These are phyloP conservation scores for Pochonia chlamydosporia DNA, from an alignment of 2,329 filamentous ascomycete species.

Conservation along the genomic window DNA sequence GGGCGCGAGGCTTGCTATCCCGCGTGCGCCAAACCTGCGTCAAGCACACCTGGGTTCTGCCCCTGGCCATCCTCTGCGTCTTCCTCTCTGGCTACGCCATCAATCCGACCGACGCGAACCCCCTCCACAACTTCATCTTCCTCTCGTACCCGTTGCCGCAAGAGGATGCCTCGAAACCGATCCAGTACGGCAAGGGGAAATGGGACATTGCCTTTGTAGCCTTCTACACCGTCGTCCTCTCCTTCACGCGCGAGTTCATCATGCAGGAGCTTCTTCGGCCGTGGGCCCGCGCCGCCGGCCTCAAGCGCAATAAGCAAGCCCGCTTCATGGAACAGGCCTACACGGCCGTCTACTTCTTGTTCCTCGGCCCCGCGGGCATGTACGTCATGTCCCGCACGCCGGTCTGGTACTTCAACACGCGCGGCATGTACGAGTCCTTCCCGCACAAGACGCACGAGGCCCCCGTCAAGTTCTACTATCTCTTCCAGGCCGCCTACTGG, in stretches of 20 bases:
- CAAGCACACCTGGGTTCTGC: constrained; percentile 58
- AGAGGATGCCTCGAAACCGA: constrained; percentile 33
- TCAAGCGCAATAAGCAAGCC: constrained; percentile 73
- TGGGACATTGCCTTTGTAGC: constrained; percentile 81
- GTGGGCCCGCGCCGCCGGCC: constrained; percentile 62
- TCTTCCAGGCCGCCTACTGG: constrained; percentile 94
- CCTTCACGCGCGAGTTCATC: constrained; percentile 90
- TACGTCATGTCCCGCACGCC: constrained; percentile 90
- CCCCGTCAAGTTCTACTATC: constrained; percentile 89
- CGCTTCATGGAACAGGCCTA: constrained; percentile 97
- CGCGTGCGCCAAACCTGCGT: constrained; percentile 48
- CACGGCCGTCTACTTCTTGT: constrained; percentile 81
- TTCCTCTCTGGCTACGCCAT: constrained; percentile 65
- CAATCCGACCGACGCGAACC: constrained; percentile 73
- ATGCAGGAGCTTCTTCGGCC: constrained; percentile 87
- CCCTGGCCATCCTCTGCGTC: constrained; percentile 60
- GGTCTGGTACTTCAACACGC: constrained; percentile 93
- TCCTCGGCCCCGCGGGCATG: constrained; percentile 77
- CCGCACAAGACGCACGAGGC: constrained; percentile 78
- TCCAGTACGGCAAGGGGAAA: constrained; percentile 82
- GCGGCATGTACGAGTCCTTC: constrained; percentile 83
- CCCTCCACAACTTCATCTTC: constrained; percentile 76
- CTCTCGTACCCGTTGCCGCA: constrained; percentile 73
- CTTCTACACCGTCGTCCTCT: constrained; percentile 86
- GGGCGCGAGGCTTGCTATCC: constrained; percentile 42